A percentile compares a stretch with the other conserved stretches of the same genome.
These are phyloP conservation scores for Dactylellina haptotyla DNA, from an alignment of 2,329 filamentous ascomycete genomes.

Conservation along the genomic window DNA sequence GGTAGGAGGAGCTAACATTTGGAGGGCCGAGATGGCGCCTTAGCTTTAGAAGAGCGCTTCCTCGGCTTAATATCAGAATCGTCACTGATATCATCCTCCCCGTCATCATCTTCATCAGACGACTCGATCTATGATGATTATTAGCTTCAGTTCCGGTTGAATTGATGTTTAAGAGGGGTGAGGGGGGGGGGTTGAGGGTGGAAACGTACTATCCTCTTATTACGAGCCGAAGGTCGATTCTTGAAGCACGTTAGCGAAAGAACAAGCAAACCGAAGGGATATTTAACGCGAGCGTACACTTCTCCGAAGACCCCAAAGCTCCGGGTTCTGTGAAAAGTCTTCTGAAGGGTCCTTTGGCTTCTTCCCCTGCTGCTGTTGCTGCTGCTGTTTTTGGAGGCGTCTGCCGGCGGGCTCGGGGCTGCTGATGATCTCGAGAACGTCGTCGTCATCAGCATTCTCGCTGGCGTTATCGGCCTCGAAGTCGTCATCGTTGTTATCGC, in stretches of 20 bases:
- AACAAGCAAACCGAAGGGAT: not conserved
- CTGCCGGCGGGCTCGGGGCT: constrained; percentile 46
- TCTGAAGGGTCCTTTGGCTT: constrained; percentile 45
- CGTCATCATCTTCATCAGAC: constrained; percentile 56
- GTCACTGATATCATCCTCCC: constrained; percentile 38
- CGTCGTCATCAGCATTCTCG: constrained; percentile 74
- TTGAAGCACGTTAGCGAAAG: constrained; percentile 46
- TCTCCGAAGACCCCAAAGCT: constrained; percentile 90
- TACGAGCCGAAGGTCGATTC: constrained; percentile 68
- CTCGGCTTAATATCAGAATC: constrained; percentile 43
- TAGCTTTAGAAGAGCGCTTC: constrained; percentile 28
- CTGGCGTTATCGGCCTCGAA: constrained; percentile 69
- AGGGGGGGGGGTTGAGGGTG: not conserved
- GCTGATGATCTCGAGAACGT: constrained; percentile 73
- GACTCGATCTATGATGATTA: constrained; percentile 49
- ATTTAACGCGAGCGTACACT: constrained; percentile 72
- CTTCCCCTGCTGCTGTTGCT: too few relatives aligned
- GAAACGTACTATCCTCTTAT: constrained; percentile 55
- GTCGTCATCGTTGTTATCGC: constrained; percentile 79
- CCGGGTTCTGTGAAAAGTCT: constrained; percentile 72
- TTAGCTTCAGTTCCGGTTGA: constrained; percentile 25
- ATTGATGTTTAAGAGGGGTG: constrained; percentile 22
- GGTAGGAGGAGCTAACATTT: constrained; percentile 26
- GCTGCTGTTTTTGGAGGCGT: constrained; percentile 30
- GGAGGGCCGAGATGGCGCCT: constrained; percentile 16